Percentiles rank a stretch among this genome's conserved stretches.
phyloP scores from a whole-genome alignment of 2,329 filamentous ascomycete species.

The Dactylonectria macrodidyma region DNA sequence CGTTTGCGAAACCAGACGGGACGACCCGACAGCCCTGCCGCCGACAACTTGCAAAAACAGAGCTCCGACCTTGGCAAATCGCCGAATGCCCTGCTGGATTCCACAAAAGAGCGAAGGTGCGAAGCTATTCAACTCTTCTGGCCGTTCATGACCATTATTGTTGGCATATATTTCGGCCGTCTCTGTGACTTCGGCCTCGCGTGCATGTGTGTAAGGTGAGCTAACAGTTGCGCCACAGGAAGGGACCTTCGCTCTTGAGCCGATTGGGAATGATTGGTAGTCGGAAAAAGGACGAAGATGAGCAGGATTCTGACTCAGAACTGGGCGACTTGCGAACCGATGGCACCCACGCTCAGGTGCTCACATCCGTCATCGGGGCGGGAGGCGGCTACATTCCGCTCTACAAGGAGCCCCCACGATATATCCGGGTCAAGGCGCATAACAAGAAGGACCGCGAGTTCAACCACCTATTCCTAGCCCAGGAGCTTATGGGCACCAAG shows the following conservation, averaged over 20 bases:
- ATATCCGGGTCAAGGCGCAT: slow-evolving; percentile 87
- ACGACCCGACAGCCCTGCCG: slow-evolving; percentile 66
- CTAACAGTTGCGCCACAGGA: slow-evolving; percentile 65
- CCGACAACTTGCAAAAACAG: slow-evolving; percentile 57
- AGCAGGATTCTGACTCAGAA: slow-evolving; percentile 78
- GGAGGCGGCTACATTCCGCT: slow-evolving; percentile 83
- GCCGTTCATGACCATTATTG: not conserved
- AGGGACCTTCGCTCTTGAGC: slow-evolving; percentile 91
- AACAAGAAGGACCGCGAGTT: slow-evolving; percentile 89
- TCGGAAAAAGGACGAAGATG: slow-evolving; percentile 79
- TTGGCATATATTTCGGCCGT: not conserved
- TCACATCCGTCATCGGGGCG: slow-evolving; percentile 81
- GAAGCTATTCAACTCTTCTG: not conserved
- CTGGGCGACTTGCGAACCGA: slow-evolving; percentile 78
- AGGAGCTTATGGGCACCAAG: slow-evolving; percentile 83
- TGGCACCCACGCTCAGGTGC: slow-evolving; percentile 86
- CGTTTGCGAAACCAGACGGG: slow-evolving; percentile 66
- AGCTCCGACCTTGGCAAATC: slow-evolving; percentile 61
- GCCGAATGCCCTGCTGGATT: slow-evolving; percentile 58
- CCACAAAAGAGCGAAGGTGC: slow-evolving; percentile 76
- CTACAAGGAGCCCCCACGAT: slow-evolving; percentile 90
- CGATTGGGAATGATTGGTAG: slow-evolving; percentile 79
- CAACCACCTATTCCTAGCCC: slow-evolving; percentile 89
- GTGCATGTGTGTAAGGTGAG: slow-evolving; percentile 1
- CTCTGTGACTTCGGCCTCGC: not conserved